A percentile compares a stretch with the other conserved stretches of the same genome.
These are phyloP conservation scores for Ilyonectria robusta DNA, from an alignment of 2,329 filamentous ascomycete genomes.

Conservation along the genomic window DNA sequence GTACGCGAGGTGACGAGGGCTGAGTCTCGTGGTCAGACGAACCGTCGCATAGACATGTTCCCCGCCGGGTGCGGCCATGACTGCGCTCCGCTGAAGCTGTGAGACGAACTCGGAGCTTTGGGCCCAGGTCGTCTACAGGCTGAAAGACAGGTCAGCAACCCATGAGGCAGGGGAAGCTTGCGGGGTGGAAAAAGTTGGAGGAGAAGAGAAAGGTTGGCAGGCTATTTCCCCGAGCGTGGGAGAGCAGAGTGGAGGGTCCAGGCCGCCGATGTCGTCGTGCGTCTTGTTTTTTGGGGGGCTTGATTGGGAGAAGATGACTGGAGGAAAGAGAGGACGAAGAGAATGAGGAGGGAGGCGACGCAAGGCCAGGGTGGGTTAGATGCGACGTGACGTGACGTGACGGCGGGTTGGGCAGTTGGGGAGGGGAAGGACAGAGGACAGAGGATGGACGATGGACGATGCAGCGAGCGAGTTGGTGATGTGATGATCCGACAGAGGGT, in stretches of 20 bases:
- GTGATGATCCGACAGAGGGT: slow-evolving; percentile 44
- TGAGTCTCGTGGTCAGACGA: slow-evolving; percentile 49
- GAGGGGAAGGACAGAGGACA: slow-evolving; percentile 19
- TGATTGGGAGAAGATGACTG: slow-evolving; percentile 14
- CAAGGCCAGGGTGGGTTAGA: slow-evolving; percentile 25
- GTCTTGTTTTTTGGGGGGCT: slow-evolving; percentile 26
- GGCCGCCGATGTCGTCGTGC: slow-evolving; percentile 36
- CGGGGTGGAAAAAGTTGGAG: slow-evolving; percentile 19
- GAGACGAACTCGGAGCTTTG: slow-evolving; percentile 39
- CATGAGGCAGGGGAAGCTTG: slow-evolving; percentile 36
- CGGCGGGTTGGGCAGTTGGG: slow-evolving; percentile 22
- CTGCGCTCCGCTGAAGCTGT: slow-evolving; percentile 38
- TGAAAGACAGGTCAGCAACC: slow-evolving; percentile 42
- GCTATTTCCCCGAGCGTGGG: not conserved
- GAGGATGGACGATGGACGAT: slow-evolving; percentile 5
- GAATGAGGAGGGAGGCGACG: slow-evolving; percentile 24
- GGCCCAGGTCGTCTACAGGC: slow-evolving; percentile 42
- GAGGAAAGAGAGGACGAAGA: not conserved
- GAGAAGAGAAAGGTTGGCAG: slow-evolving; percentile 5
- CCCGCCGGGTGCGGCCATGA: slow-evolving; percentile 57
- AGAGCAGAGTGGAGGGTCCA: slow-evolving; percentile 1
- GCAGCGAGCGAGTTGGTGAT: slow-evolving; percentile 27
- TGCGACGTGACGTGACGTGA: slow-evolving; percentile 25
- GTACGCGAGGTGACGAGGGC: slow-evolving; percentile 11
- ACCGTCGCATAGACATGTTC: slow-evolving; percentile 71